Base-by-base conservation (phyloP, 495 filamentous ascomycete species). In the Aspergillus taichungensis region DNA sequence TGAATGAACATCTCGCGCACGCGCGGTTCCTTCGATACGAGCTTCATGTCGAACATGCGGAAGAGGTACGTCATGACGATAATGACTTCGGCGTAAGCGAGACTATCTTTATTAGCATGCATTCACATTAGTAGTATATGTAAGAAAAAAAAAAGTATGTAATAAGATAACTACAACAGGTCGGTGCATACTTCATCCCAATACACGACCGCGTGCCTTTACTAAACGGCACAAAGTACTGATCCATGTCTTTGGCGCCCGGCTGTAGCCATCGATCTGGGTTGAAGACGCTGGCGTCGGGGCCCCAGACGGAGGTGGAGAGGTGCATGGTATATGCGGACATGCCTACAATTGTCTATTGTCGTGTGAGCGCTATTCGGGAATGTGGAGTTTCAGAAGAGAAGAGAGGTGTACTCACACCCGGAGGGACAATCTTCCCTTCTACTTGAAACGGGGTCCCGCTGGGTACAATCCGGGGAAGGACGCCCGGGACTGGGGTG, bases 261-360 rank as follows among this genome's bases (percentile, higher is more conserved):
- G 39, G 39, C 27, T 31, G 39, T 5, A 66, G 33, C 59, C 61
- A 71, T 11, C 67, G 57, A 13, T 63, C 52, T 7, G 67, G 63
- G 0, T 49, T 45, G 47, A 68, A 71, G 0, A 7, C 42, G 9
- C 47, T 8, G 8, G 53, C 53, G 30, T 62, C 42, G 0, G 60
- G 53, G 13, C 34, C 42, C 35, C 67, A 70, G 24, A 66, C 37
- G 1, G 37, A 31, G 14, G 56, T 48, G 37, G 48, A 57, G 7
- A 42, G 40, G 42, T 71, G 63, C 11, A 67, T 45, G 6, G 55
- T 41, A 3, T 54, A 43, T 0, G 54, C 43, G 3, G 54, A 60
- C 57, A 62, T 62, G 36, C 55, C 51, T 6, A 68, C 50, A n/a
- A 39, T 18, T 5, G 43, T 38, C 43, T 46, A 34, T 10, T 34